Conservation (phyloP, 441 rosid genomes). For the Isatis lusitanica region DNA sequence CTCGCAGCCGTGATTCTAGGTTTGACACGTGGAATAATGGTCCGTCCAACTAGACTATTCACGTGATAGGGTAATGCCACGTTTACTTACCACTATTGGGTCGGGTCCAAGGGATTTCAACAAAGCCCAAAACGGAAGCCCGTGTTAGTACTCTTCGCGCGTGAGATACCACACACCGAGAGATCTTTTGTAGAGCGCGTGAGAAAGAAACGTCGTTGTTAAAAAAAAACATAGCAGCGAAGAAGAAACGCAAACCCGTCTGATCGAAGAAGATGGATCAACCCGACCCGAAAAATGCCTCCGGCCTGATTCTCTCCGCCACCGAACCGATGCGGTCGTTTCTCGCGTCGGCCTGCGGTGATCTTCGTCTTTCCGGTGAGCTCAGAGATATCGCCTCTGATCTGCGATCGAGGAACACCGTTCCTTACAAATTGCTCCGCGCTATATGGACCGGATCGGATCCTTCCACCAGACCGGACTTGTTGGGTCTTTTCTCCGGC, state of each 20-base stretch:
- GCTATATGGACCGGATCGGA: slow-evolving; percentile 55
- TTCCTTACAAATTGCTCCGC: slow-evolving; percentile 64
- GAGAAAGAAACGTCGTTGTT: background rate
- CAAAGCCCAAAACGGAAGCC: background rate
- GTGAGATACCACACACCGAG: background rate
- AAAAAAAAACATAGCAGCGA: background rate
- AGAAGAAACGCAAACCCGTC: background rate
- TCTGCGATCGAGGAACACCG: slow-evolving; percentile 42
- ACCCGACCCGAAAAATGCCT: slow-evolving; percentile 32
- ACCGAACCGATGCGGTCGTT: slow-evolving; percentile 58
- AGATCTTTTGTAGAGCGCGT: background rate
- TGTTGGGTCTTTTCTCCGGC: slow-evolving; percentile 53
- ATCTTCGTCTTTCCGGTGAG: slow-evolving; percentile 46
- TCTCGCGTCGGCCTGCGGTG: slow-evolving; percentile 54
- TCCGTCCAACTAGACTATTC: background rate
- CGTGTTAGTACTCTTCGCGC: background rate
- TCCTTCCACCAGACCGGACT: slow-evolving; percentile 51
- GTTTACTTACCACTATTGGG: background rate
- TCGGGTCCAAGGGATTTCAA: background rate
- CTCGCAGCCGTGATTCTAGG: slow-evolving; percentile 7
- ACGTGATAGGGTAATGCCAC: slow-evolving; percentile 19
- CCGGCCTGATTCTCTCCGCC: slow-evolving; percentile 51
- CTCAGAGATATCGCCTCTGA: slow-evolving; percentile 54
- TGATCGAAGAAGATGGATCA: slow-evolving; percentile 40
- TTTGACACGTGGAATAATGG: slow-evolving; percentile 16